Percentiles rank a stretch among this genome's conserved stretches.
phyloP scores from a whole-genome alignment of 768 basidiomycete species.

The Auriculariales sp. region DNA sequence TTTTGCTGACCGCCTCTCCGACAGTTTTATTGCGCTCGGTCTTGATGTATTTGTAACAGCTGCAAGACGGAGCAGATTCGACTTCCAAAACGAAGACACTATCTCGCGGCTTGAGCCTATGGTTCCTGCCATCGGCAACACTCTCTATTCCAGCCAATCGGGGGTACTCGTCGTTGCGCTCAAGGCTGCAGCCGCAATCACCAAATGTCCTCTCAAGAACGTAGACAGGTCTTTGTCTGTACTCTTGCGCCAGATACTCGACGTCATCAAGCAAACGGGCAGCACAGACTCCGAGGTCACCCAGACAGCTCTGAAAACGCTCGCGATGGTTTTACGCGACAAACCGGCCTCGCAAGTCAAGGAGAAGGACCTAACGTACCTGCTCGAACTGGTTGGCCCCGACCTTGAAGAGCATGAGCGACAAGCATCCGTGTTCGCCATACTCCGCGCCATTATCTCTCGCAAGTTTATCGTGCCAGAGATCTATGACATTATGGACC shows the following conservation, averaged over 20 bases:
- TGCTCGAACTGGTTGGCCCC: conserved; percentile 74
- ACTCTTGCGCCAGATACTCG: conserved; percentile 69
- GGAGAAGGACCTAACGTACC: conserved; percentile 76
- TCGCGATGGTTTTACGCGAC: conserved; percentile 84
- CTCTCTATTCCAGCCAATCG: conserved; percentile 71
- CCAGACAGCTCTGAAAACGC: conserved; percentile 75
- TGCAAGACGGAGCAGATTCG: conserved; percentile 71
- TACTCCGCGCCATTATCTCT: conserved; percentile 80
- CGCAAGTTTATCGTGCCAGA: conserved; percentile 90
- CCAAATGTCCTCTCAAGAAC: conserved; percentile 69
- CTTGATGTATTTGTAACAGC: conserved; percentile 84
- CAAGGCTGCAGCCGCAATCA: conserved; percentile 65
- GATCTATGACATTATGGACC: conserved; percentile 94
- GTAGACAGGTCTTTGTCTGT: conserved; percentile 66
- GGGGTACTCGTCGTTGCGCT: conserved; percentile 63
- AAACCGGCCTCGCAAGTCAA: conserved; percentile 66
- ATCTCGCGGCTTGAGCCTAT: conserved; percentile 78
- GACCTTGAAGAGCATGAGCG: conserved; percentile 83
- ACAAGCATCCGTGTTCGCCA: conserved; percentile 73
- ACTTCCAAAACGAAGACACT: conserved; percentile 60
- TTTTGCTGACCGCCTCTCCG: conserved; percentile 5
- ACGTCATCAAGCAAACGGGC: conserved; percentile 68
- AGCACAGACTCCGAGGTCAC: conserved; percentile 82
- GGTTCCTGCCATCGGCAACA: conserved; percentile 77
- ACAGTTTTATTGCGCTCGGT: conserved; percentile 80